Percentiles rank a stretch among this genome's conserved stretches.
These are phyloP conservation scores for Aphanomyces stellatus DNA, from an alignment of 352 stramenopile species.

Conservation along the genomic window DNA sequence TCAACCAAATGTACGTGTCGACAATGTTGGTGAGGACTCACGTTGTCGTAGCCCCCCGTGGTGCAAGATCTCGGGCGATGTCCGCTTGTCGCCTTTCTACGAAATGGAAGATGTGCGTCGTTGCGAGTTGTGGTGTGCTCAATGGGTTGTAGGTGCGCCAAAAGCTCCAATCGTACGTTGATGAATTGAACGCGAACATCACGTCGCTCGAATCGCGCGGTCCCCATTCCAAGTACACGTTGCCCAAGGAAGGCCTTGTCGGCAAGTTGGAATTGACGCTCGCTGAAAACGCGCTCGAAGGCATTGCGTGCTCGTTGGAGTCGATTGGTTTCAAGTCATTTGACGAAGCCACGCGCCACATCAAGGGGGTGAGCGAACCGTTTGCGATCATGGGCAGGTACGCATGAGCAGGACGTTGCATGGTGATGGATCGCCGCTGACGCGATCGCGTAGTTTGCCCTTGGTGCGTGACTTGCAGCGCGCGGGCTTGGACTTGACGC, in stretches of 20 bases:
- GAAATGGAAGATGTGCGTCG: conserved; percentile 71
- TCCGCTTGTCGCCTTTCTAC: conserved; percentile 89
- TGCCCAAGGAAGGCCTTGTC: conserved; percentile 66
- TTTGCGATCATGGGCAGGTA: conserved; percentile 91
- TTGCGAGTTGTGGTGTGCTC: background rate
- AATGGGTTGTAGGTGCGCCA: background rate
- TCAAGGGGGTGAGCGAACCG: conserved; percentile 77
- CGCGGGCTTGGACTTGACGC: conserved; percentile 60
- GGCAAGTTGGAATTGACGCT: conserved; percentile 87
- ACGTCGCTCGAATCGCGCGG: conserved; percentile 73
- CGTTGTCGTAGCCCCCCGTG: conserved; percentile 64
- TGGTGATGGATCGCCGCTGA: no score
- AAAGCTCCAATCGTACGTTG: conserved; percentile 78
- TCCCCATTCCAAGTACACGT: conserved; percentile 87
- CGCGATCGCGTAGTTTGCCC: no score
- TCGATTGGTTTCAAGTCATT: conserved; percentile 86
- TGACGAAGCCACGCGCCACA: conserved; percentile 56
- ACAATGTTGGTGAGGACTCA: background rate
- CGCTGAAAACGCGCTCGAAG: conserved; percentile 70
- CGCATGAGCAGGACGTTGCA: no score
- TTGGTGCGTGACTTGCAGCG: conserved; percentile 73
- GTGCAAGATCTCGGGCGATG: conserved; percentile 85
- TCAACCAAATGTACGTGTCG: conserved; percentile 73
- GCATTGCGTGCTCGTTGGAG: conserved; percentile 88
- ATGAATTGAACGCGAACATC: conserved; percentile 83